A percentile compares a stretch with the other conserved stretches of the same genome.
phyloP scores from a whole-genome alignment of 257 asterid species.

The Fraxinus quadrangulata region DNA sequence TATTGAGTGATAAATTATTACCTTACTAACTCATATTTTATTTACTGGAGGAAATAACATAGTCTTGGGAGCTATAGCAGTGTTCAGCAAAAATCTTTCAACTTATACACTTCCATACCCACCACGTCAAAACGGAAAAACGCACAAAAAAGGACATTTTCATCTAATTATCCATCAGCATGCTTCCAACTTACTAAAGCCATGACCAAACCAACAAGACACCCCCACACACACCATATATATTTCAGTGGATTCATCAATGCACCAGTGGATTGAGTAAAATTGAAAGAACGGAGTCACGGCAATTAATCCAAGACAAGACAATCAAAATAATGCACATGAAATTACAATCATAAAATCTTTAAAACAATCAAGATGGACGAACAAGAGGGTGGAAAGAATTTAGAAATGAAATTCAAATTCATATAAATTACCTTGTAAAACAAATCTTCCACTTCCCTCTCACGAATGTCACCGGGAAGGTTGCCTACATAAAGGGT shows the following conservation, averaged over 20 bases:
- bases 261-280: background rate
- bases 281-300: background rate
- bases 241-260: background rate
- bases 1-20: background rate
- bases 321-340: background rate
- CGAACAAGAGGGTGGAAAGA: background rate
- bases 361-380: background rate
- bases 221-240: background rate
- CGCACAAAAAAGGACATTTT: too few relatives aligned
- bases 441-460: constrained; percentile 94
- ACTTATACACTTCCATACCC: background rate
- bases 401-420: background rate
- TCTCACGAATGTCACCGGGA: constrained; percentile 98
- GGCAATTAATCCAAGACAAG: background rate
- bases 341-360: background rate
- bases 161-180: too few relatives aligned
- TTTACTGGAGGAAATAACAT: background rate
- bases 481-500: constrained; percentile 98
- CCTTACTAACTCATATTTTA: background rate
- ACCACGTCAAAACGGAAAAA: background rate
- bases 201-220: too few relatives aligned
- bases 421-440: constrained; percentile 58
- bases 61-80: background rate
- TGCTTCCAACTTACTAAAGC: too few relatives aligned
- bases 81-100: background rate